A percentile compares a stretch with the other conserved stretches of the same genome.
Evolutionary conservation across 176 grass and related monocot species (phyloP).

Genomic region (Oropetium thomaeum): DNA sequence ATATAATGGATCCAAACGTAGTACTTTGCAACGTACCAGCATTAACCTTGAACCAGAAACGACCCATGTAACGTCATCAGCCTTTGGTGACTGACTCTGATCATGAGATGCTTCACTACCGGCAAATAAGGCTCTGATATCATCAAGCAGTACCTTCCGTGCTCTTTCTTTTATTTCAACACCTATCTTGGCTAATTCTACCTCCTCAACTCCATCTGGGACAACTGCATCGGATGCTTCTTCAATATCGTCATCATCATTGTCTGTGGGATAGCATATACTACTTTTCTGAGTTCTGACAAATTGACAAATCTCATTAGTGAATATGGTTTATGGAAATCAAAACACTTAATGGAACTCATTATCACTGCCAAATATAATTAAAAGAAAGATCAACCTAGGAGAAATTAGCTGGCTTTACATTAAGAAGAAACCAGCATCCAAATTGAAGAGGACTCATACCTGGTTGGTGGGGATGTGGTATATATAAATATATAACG

Average conservation of each 20-base stretch:
- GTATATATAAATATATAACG: not conserved
- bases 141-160: slow-evolving; percentile 73
- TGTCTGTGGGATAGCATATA: slow-evolving; percentile 67
- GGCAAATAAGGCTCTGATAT: slow-evolving; percentile 62
- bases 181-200: slow-evolving; percentile 84
- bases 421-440: not conserved
- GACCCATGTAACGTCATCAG: slow-evolving; percentile 59
- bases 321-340: slow-evolving; percentile 28
- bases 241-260: slow-evolving; percentile 65
- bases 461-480: not conserved
- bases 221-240: slow-evolving; percentile 76
- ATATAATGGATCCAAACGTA: slow-evolving; percentile 15
- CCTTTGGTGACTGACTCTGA: slow-evolving; percentile 44
- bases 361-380: not conserved
- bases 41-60: slow-evolving; percentile 56
- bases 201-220: slow-evolving; percentile 91
- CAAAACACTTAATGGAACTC: not conserved
- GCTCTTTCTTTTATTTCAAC: slow-evolving; percentile 81
- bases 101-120: slow-evolving; percentile 48
- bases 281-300: slow-evolving; percentile 57
- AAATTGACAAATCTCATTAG: slow-evolving; percentile 24
- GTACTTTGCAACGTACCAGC: slow-evolving; percentile 60
- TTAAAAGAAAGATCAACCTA: not conserved
- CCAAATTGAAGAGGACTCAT: not conserved
- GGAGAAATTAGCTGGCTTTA: not conserved